Evolutionary conservation across 257 asterid species (phyloP).

Genomic region (Solanum sitiens): DNA sequence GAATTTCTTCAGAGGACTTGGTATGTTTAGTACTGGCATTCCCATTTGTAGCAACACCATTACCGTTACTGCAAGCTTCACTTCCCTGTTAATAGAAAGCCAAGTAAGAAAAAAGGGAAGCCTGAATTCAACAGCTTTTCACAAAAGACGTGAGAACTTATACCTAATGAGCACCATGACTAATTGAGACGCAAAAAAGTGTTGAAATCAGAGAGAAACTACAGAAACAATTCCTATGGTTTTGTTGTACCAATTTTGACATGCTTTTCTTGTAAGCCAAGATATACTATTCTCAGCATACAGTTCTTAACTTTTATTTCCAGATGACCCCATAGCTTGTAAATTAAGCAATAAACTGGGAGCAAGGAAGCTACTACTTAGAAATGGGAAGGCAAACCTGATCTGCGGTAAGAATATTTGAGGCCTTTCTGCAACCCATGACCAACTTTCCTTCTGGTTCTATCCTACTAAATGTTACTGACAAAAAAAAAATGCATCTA

Average conservation of each 20-base stretch:
- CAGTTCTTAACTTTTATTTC: background rate
- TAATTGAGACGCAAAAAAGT: background rate
- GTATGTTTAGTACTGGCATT: slow-evolving; percentile 22
- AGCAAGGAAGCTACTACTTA: background rate
- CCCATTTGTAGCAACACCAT: slow-evolving; percentile 28
- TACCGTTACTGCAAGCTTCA: slow-evolving; percentile 20
- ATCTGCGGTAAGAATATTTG: slow-evolving; percentile 34
- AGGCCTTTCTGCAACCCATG: slow-evolving; percentile 86
- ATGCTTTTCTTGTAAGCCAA: background rate
- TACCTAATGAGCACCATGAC: background rate
- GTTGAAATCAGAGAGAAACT: background rate
- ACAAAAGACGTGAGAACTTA: background rate
- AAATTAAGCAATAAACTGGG: background rate
- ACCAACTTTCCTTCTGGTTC: slow-evolving; percentile 93
- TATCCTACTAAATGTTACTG: slow-evolving; percentile 92
- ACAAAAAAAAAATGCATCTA: background rate
- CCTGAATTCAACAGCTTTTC: background rate
- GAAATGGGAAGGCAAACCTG: slow-evolving; percentile 51
- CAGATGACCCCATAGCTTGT: background rate
- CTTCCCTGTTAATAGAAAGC: slow-evolving; percentile 40
- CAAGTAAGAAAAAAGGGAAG: background rate
- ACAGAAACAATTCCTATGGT: background rate
- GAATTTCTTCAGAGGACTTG: slow-evolving; percentile 22
- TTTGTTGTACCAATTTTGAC: background rate
- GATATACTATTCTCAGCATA: background rate